Evolutionary conservation across 2,329 filamentous ascomycete genomes (phyloP), one percentile per base, ranked within the genome.

Genomic region (Phialemoniopsis sp.): DNA sequence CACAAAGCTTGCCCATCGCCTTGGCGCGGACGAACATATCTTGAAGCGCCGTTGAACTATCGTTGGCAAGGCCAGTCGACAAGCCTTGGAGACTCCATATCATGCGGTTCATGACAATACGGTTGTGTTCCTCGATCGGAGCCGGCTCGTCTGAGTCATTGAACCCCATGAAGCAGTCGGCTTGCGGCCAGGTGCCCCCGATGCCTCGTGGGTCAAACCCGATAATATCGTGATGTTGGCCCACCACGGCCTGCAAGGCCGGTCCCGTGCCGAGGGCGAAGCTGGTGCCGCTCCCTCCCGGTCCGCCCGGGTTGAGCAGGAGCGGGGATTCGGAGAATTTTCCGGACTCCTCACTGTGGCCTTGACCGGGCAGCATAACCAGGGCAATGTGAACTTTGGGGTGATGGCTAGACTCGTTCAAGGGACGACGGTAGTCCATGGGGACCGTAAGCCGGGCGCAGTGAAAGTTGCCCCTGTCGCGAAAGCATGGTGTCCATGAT

Each of bases 201-300:
- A 66, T 55, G 36, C 69, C 69, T 14, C 70, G 60, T 2, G 70
- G 70, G 46, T 73, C 70, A 38, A 73, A 73, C 2, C 68, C 64
- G 35, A 75, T 59, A 15, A 73, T 50, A 42, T 72, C 66, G 44
- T 63, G 59, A 31, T 67, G 59, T 1, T 42, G 37, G 29, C 67
- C 68, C 13, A 69, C 50, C 15, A 65, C 46, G 2, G 44, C 37
- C 29, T 67, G 67, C 2, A 72, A 39, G 5, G 38, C 30, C 3
- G 29, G 14, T 14, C 58, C 67, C 8, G 42, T 21, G 8, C 7
- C 13, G 1, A 60, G 39, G 5, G 52, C 50, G 14, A 67, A 50
- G 1, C 34, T 2, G 0, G 59, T 58, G 5, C 68, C 70, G 16
- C 61, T 60, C 1, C 66, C 68, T 14, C 70, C 68, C 2, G 70